Evolutionary conservation across 345 rosid species (phyloP).

Genomic region (Moricandia moricandioides): DNA sequence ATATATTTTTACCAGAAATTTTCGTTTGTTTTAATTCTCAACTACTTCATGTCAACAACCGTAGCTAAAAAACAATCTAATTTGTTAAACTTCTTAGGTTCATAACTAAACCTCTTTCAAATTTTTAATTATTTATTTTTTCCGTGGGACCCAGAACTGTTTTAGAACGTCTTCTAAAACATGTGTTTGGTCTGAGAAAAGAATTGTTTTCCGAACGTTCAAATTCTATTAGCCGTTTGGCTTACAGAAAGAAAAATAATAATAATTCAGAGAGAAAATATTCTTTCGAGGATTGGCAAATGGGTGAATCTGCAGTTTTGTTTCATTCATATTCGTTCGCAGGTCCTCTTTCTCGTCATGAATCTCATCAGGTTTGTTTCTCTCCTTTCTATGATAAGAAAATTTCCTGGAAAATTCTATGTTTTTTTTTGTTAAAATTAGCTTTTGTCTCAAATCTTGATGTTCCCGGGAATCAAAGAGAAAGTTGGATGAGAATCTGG

Average conservation of each 20-base stretch:
- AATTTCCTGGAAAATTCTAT: neutral
- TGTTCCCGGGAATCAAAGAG: no score
- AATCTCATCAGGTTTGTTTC: conserved; percentile 57
- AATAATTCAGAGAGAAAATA: neutral
- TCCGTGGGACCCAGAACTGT: conserved; percentile 26
- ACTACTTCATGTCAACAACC: conserved; percentile 32
- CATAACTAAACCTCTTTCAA: neutral
- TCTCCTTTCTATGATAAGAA: neutral
- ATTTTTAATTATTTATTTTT: neutral
- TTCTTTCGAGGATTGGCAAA: conserved; percentile 7
- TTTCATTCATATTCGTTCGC: conserved; percentile 70
- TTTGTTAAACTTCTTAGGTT: conserved; percentile 10
- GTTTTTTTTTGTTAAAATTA: neutral
- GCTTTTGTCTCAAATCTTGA: neutral
- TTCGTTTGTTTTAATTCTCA: conserved; percentile 16
- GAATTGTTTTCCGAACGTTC: conserved; percentile 1
- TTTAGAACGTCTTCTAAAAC: conserved; percentile 13
- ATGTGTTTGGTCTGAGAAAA: conserved; percentile 15
- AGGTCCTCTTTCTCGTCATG: conserved; percentile 44
- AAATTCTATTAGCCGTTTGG: conserved; percentile 26
- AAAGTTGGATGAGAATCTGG: neutral
- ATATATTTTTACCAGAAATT: neutral
- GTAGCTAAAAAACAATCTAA: conserved; percentile 7
- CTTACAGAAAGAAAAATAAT: neutral
- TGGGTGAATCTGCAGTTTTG: conserved; percentile 80